Conservation (phyloP, 441 rosid species). For the Populus trichocarpa region DNA sequence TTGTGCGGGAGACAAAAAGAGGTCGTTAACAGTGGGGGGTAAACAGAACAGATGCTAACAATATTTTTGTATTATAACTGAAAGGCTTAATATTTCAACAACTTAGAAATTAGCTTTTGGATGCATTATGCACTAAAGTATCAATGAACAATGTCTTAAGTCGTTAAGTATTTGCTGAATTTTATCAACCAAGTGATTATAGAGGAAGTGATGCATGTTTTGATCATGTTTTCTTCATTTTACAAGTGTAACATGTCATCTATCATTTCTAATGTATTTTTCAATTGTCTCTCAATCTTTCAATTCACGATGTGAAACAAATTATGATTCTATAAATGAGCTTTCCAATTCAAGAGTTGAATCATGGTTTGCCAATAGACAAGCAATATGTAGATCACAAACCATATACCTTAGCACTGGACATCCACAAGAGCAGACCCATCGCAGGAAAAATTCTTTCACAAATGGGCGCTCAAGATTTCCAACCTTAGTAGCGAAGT, state of each 20-base stretch:
- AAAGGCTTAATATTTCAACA: background rate
- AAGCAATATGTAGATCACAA: slow-evolving; percentile 11
- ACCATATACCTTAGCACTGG: slow-evolving; percentile 75
- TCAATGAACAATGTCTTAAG: background rate
- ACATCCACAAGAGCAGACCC: slow-evolving; percentile 92
- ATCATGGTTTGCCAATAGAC: background rate
- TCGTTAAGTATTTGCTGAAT: background rate
- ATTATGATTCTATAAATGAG: background rate
- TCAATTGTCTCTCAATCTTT: background rate
- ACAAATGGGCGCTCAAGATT: slow-evolving; percentile 98
- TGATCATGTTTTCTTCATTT: background rate
- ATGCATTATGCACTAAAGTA: background rate
- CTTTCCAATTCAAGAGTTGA: background rate
- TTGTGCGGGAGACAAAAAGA: background rate
- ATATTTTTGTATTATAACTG: background rate
- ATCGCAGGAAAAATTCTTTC: slow-evolving; percentile 90
- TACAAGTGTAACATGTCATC: background rate
- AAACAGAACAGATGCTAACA: background rate
- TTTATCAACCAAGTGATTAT: background rate
- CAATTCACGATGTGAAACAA: background rate
- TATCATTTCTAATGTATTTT: too few relatives aligned
- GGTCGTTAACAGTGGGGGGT: background rate
- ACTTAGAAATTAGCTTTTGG: background rate
- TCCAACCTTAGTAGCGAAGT: slow-evolving; percentile 89
- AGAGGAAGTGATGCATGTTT: background rate